Evolutionary conservation across 371 early-diverging fungal genomes (phyloP).

Genomic region (Mucor velutinosus): DNA sequence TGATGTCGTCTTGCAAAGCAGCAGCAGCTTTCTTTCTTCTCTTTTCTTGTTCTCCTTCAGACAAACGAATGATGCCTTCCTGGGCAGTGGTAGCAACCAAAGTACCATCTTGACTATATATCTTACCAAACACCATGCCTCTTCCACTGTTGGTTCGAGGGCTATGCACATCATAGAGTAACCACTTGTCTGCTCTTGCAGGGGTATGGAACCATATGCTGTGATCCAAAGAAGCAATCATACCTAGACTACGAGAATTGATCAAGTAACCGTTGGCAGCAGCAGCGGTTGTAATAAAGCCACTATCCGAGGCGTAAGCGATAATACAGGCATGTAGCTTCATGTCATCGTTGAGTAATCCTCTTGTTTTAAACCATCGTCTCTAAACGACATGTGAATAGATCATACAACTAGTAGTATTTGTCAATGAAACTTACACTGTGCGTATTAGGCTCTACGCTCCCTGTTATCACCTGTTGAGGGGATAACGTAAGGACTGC

Average conservation of each 20-base stretch:
- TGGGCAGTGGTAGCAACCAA: conserved; percentile 77
- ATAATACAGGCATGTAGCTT: conserved; percentile 68
- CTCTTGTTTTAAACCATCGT: conserved; percentile 73
- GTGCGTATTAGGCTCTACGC: conserved; percentile 1
- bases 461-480: conserved; percentile 16
- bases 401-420: not conserved
- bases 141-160: conserved; percentile 72
- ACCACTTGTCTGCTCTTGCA: conserved; percentile 85
- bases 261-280: conserved; percentile 16
- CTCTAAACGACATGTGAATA: conserved; percentile 25
- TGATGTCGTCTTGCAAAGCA: not conserved
- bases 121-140: conserved; percentile 77
- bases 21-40: not conserved
- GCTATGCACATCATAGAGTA: conserved; percentile 75
- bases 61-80: conserved; percentile 67
- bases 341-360: conserved; percentile 63
- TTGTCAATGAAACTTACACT: conserved; percentile 4
- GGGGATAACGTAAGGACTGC: conserved; percentile 17
- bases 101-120: conserved; percentile 78
- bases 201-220: conserved; percentile 91
- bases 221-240: conserved; percentile 86
- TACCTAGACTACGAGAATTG: conserved; percentile 58
- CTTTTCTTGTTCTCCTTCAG: conserved; percentile 15
- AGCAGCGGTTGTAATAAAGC: conserved; percentile 23
- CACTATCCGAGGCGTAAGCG: conserved; percentile 43